Evolutionary conservation across 2,329 filamentous ascomycete genomes (phyloP), one percentile per base, ranked within the genome.

Genomic region (Akanthomyces lecanii): DNA sequence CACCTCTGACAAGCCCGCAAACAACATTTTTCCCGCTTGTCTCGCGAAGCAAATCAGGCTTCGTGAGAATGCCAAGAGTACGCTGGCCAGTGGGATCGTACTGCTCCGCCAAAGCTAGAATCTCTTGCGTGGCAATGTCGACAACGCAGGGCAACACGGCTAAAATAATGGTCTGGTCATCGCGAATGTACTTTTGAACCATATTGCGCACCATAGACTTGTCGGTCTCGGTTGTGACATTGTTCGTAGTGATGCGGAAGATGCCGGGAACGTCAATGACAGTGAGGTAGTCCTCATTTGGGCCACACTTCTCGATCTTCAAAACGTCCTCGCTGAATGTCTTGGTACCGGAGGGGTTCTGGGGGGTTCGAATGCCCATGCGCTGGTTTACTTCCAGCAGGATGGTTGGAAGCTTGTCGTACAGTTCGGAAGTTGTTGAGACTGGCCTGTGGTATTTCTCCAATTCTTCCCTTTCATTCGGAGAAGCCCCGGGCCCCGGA

Each of bases 241-340:
- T 75, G 56, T 71, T 65, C 0, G 74, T 77, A 4, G 76, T 65
- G 1, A 70, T 69, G 7, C 77, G 74, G 63, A 84, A 83, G n/a
- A 84, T 80, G 0, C 82, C 82, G 0, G 82, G 82, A 0, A 85
- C 80, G 21, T 85, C 82, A 5, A 84, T 84, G 7, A 85, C 73
- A 0, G 81, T 85, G 7, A 84, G 73, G 18, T 82, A 77, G 3
- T 78, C 69, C 67, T 74, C 78, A 0, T 76, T 55, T 0, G 81
- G 82, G 0, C 82, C 79, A 1, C 71, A 72, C 36, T 82, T 79
- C 60, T 77, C 75, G 0, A 77, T 71, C 0, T 71, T 70, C n/a
- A 77, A 68, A 0, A 77, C 65, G 45, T 84, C 79, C 5, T 79
- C 72, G 36, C 79, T 82, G 55, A 84, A 84, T 0, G 76, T 74